These are phyloP conservation scores for Aureobasidium sp. DNA, from an alignment of 2,329 filamentous ascomycete genomes.

Conservation along the genomic window DNA sequence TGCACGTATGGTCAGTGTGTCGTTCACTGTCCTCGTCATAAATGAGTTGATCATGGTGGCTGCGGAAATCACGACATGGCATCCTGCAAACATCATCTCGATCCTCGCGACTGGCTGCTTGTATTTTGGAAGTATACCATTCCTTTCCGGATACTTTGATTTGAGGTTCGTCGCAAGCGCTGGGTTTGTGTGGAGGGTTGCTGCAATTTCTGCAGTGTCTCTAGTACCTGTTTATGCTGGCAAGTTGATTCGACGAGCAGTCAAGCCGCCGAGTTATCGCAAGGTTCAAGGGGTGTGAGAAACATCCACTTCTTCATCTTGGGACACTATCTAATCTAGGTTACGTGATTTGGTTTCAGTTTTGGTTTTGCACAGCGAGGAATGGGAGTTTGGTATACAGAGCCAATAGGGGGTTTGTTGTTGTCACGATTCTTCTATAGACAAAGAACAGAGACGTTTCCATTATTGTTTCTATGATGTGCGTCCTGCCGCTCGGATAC, in stretches of 20 bases:
- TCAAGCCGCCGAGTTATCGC: slow-evolving; percentile 88
- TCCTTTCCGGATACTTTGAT: slow-evolving; percentile 85
- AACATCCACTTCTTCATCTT: neutral
- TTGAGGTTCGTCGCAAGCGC: slow-evolving; percentile 67
- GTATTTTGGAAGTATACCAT: slow-evolving; percentile 78
- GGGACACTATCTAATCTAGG: neutral
- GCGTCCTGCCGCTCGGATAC: neutral
- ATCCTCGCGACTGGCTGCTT: slow-evolving; percentile 74
- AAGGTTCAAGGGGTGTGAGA: slow-evolving; percentile 54
- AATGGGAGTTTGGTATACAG: neutral
- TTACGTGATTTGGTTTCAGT: neutral
- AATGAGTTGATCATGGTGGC: slow-evolving; percentile 98
- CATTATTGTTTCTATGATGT: neutral
- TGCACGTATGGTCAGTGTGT: slow-evolving; percentile 70
- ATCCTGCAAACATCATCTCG: slow-evolving; percentile 78
- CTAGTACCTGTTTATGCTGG: slow-evolving; percentile 79
- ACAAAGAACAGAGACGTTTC: neutral
- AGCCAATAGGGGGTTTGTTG: neutral
- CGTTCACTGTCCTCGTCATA: slow-evolving; percentile 82
- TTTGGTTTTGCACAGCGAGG: neutral
- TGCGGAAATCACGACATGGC: slow-evolving; percentile 94
- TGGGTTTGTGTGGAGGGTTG: slow-evolving; percentile 82
- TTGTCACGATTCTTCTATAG: neutral
- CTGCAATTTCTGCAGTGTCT: slow-evolving; percentile 69
- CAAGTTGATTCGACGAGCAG: slow-evolving; percentile 74